These are phyloP conservation scores for Clonostachys solani DNA, from an alignment of 2,329 filamentous ascomycete genomes.

Conservation along the genomic window DNA sequence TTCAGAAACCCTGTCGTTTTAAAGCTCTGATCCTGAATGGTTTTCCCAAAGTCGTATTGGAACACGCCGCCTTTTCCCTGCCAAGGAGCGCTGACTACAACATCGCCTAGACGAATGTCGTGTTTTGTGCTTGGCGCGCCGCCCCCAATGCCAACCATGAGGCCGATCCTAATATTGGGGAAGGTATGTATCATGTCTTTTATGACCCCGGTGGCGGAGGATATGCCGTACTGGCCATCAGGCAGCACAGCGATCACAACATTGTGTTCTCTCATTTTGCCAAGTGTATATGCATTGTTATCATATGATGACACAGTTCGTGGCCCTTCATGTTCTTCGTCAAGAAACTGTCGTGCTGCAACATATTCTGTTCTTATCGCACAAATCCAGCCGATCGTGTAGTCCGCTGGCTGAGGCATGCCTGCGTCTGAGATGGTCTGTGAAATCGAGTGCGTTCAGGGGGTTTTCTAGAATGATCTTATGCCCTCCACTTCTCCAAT, in stretches of 20 bases:
- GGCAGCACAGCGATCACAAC: conserved; percentile 23
- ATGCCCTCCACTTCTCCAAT: too few species aligned
- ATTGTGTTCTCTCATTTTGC: conserved; percentile 19
- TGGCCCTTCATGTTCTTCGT: conserved; percentile 11
- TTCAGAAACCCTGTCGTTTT: not conserved
- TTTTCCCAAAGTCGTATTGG: conserved; percentile 6
- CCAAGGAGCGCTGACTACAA: conserved; percentile 3
- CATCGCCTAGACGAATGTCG: conserved; percentile 12
- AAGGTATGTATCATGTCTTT: conserved; percentile 24
- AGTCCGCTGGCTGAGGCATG: conserved; percentile 5
- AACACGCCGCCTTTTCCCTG: not conserved
- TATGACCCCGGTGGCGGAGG: conserved; percentile 20
- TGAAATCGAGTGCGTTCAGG: too few species aligned
- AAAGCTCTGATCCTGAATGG: not conserved
- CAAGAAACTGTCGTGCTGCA: conserved; percentile 14
- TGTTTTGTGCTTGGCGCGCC: conserved; percentile 8
- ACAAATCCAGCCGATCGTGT: conserved; percentile 20
- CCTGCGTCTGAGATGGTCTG: not conserved
- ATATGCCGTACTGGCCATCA: conserved; percentile 14
- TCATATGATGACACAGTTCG: not conserved
- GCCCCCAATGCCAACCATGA: conserved; percentile 15
- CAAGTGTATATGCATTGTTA: conserved; percentile 17
- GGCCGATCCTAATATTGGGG: conserved; percentile 13
- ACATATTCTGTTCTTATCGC: conserved; percentile 13
- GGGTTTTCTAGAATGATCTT: too few species aligned